phyloP scores from a whole-genome alignment of 2,329 filamentous ascomycete species.

The Aaosphaeria pasadenensis region DNA sequence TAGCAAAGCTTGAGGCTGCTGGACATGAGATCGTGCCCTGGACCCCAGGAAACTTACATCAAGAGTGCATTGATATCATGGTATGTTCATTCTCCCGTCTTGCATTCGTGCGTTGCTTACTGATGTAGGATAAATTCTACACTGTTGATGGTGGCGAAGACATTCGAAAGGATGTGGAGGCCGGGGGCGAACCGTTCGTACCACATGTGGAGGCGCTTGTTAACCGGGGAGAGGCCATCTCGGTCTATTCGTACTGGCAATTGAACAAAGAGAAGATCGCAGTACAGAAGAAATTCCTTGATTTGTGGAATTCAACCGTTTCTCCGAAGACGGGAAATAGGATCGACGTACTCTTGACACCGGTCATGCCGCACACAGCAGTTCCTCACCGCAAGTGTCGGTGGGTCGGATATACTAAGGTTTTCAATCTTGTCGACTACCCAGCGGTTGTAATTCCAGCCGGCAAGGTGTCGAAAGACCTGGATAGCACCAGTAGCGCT shows the following conservation, averaged over 20 bases:
- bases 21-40: constrained; percentile 57
- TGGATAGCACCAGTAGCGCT: constrained; percentile 34
- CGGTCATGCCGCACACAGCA: constrained; percentile 59
- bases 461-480: constrained; percentile 44
- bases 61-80: constrained; percentile 57
- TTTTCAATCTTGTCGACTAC: constrained; percentile 64
- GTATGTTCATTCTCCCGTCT: constrained; percentile 20
- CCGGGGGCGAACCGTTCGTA: constrained; percentile 54
- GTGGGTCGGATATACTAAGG: constrained; percentile 59
- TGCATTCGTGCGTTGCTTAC: not conserved
- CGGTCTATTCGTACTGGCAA: constrained; percentile 66
- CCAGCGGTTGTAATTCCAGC: constrained; percentile 56
- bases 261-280: constrained; percentile 58
- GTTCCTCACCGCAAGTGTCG: constrained; percentile 47
- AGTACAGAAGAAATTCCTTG: constrained; percentile 55
- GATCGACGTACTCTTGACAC: constrained; percentile 58
- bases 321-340: constrained; percentile 43
- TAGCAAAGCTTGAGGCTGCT: constrained; percentile 38
- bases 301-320: constrained; percentile 54
- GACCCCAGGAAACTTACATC: constrained; percentile 49
- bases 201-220: constrained; percentile 54
- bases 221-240: constrained; percentile 49
- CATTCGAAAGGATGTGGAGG: constrained; percentile 52
- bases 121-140: constrained; percentile 56
- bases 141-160: constrained; percentile 63